Percentiles rank a stretch among this genome's conserved stretches.
Evolutionary conservation across 2,329 filamentous ascomycete species (phyloP).

Genomic region (Scytalidium lignicola): DNA sequence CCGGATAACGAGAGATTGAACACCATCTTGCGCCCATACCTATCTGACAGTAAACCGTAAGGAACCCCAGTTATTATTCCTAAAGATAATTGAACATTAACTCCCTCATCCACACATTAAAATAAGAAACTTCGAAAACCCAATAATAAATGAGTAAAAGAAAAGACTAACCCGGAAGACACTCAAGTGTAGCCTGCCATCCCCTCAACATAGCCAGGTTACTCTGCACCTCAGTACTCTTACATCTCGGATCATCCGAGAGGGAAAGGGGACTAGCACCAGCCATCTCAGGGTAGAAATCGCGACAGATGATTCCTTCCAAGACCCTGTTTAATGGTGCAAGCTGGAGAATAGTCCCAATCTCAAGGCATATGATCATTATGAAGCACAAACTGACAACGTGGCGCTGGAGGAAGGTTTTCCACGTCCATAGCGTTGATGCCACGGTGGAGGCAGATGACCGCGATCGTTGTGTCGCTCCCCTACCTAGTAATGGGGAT

Average conservation of each 20-base stretch:
- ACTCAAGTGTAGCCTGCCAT: slow-evolving; percentile 39
- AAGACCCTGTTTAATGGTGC: slow-evolving; percentile 45
- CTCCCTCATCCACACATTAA: neutral
- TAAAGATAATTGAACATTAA: slow-evolving; percentile 19
- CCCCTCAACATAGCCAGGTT: slow-evolving; percentile 47
- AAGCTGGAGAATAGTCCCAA: slow-evolving; percentile 31
- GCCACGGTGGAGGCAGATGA: neutral
- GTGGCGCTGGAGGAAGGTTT: neutral
- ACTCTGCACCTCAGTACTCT: slow-evolving; percentile 43
- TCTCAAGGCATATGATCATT: slow-evolving; percentile 38
- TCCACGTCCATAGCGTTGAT: neutral
- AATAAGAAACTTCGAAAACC: too few relatives aligned
- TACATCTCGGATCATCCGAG: slow-evolving; percentile 41
- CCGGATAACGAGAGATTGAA: slow-evolving; percentile 6
- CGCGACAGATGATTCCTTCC: slow-evolving; percentile 48
- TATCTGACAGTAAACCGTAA: slow-evolving; percentile 13
- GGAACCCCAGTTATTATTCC: slow-evolving; percentile 45
- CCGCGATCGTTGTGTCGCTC: too few relatives aligned
- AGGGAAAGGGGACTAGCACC: slow-evolving; percentile 16
- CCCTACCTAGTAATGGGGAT: neutral
- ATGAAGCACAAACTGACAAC: slow-evolving; percentile 14
- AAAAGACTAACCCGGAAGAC: slow-evolving; percentile 36
- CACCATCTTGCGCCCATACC: slow-evolving; percentile 10
- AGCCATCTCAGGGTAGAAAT: slow-evolving; percentile 37
- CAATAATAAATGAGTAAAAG: too few relatives aligned